Conservation (phyloP, 192 early-diverging fungal species). For the Chytriomyces sp. region DNA sequence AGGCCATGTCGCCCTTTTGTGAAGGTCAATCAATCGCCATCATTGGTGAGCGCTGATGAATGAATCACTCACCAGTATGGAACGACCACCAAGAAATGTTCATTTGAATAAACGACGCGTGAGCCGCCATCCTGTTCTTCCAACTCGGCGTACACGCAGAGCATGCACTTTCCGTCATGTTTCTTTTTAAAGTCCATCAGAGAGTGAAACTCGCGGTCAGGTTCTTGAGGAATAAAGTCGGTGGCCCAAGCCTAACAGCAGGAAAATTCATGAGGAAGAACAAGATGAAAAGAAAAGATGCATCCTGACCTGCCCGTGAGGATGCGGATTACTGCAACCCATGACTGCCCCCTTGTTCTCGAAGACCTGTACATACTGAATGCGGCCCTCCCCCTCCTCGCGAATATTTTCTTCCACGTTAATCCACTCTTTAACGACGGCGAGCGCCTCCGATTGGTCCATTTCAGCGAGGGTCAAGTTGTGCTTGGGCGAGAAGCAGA, state of each 20-base stretch:
- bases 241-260: conserved; percentile 81
- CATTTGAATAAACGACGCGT: conserved; percentile 81
- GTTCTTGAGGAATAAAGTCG: conserved; percentile 80
- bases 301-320: conserved; percentile 75
- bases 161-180: conserved; percentile 62
- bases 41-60: not conserved
- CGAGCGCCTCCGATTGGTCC: conserved; percentile 60
- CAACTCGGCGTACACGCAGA: conserved; percentile 78
- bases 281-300: not conserved
- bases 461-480: conserved; percentile 89
- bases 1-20: conserved; percentile 78
- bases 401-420: conserved; percentile 57
- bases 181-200: conserved; percentile 63
- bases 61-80: conserved; percentile 76
- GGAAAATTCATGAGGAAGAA: not conserved
- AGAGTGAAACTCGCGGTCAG: conserved; percentile 67
- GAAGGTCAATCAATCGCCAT: too few species aligned
- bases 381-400: conserved; percentile 39
- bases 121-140: conserved; percentile 57
- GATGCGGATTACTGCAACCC: conserved; percentile 98
- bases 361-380: conserved; percentile 91
- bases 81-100: conserved; percentile 77
- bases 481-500: conserved; percentile 93
- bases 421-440: conserved; percentile 77
- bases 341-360: conserved; percentile 97